Percentiles rank a stretch among this genome's conserved stretches.
Conservation (phyloP, 2,329 filamentous ascomycete species). For the Incumbomyces delicatus region DNA sequence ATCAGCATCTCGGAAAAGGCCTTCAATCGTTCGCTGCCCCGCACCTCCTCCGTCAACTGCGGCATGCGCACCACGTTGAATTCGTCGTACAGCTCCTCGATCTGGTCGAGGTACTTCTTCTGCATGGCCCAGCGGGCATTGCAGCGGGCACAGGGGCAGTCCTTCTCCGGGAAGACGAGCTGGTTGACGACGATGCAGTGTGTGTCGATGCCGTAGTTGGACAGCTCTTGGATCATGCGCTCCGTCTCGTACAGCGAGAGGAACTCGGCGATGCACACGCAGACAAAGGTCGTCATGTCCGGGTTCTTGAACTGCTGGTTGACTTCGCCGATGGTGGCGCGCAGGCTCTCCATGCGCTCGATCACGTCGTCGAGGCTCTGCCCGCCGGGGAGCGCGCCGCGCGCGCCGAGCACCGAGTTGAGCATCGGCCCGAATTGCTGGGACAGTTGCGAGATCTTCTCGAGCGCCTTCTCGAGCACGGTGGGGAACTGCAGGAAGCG, state of each 20-base stretch:
- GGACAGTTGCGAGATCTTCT: slow-evolving; percentile 89
- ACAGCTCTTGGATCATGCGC: slow-evolving; percentile 97
- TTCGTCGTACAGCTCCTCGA: slow-evolving; percentile 95
- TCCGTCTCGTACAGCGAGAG: slow-evolving; percentile 95
- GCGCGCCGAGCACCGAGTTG: slow-evolving; percentile 77
- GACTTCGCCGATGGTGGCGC: slow-evolving; percentile 88
- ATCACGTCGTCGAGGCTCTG: slow-evolving; percentile 86
- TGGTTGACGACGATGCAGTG: slow-evolving; percentile 98
- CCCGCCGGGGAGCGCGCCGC: slow-evolving; percentile 75
- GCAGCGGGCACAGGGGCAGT: slow-evolving; percentile 86
- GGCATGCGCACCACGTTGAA: slow-evolving; percentile 99
- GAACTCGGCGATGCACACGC: slow-evolving; percentile 97
- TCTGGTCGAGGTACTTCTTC: slow-evolving; percentile 98
- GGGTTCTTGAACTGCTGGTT: slow-evolving; percentile 98
- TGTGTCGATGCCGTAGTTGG: slow-evolving; percentile 87
- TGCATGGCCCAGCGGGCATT: slow-evolving; percentile 95
- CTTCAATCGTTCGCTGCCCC: slow-evolving; percentile 87
- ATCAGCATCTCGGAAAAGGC: slow-evolving; percentile 43
- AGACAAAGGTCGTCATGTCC: slow-evolving; percentile 91
- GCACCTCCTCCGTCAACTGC: slow-evolving; percentile 84
- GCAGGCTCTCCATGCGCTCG: slow-evolving; percentile 85
- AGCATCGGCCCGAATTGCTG: slow-evolving; percentile 92
- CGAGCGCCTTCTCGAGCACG: slow-evolving; percentile 95
- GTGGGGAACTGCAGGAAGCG: slow-evolving; percentile 98
- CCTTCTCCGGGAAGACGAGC: slow-evolving; percentile 79